phyloP scores from a whole-genome alignment of 345 rosid genomes.

The Nasturtium officinale region DNA sequence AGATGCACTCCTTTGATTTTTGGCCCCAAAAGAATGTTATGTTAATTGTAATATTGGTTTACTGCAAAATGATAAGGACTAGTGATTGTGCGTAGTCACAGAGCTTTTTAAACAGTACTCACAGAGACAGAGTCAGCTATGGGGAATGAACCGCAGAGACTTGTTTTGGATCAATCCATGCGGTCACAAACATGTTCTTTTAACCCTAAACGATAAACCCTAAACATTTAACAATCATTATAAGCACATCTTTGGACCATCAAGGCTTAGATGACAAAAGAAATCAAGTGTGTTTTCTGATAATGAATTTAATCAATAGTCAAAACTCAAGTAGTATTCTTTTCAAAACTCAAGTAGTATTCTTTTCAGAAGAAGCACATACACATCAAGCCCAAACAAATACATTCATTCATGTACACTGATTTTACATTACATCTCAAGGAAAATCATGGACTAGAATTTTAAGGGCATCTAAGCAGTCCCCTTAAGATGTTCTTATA shows the following conservation, averaged over 20 bases:
- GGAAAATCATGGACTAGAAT: constrained; percentile 5
- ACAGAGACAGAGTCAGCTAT: background rate
- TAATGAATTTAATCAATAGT: constrained; percentile 1
- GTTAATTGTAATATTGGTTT: no score
- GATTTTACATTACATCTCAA: constrained; percentile 32
- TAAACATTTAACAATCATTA: no score
- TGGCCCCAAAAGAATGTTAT: no score
- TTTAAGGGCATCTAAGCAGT: constrained; percentile 10
- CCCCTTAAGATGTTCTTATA: constrained; percentile 18
- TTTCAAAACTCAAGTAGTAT: background rate
- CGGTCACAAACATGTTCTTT: background rate
- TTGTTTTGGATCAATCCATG: background rate
- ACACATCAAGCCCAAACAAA: constrained; percentile 26
- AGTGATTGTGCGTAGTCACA: background rate
- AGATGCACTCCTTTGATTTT: no score
- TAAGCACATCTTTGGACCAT: no score
- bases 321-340: background rate
- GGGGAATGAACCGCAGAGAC: no score
- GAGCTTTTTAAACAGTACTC: background rate
- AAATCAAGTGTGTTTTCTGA: background rate
- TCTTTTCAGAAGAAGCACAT: constrained; percentile 1
- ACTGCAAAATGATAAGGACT: background rate
- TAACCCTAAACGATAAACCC: no score
- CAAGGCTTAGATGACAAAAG: background rate
- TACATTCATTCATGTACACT: constrained; percentile 39